Percentiles rank a stretch among this genome's conserved stretches.
phyloP scores from a whole-genome alignment of 2,329 filamentous ascomycete genomes.

The Cucurbitaria berberidis region DNA sequence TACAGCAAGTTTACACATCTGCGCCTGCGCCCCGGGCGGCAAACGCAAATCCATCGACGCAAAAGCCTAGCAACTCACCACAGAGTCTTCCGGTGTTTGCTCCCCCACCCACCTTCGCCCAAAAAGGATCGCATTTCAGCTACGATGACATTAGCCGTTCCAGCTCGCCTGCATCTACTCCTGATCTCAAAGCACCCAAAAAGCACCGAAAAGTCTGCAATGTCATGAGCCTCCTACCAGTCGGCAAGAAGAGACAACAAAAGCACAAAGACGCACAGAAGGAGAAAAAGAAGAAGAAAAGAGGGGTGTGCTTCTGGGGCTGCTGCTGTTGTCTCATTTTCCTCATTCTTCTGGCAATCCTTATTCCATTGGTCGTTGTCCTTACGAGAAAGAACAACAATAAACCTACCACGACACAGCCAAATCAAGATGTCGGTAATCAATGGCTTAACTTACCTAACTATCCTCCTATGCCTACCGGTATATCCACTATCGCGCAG shows the following conservation, averaged over 20 bases:
- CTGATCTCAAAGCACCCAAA: slow-evolving; percentile 35
- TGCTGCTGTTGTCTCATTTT: slow-evolving; percentile 47
- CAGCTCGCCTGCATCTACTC: slow-evolving; percentile 28
- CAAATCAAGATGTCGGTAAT: slow-evolving; percentile 20
- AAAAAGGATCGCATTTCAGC: slow-evolving; percentile 34
- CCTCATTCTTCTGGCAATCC: slow-evolving; percentile 46
- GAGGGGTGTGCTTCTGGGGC: slow-evolving; percentile 40
- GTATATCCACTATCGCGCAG: slow-evolving; percentile 77
- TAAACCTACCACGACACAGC: slow-evolving; percentile 29
- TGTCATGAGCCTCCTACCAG: slow-evolving; percentile 31
- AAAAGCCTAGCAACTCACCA: slow-evolving; percentile 20
- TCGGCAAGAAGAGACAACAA: slow-evolving; percentile 23
- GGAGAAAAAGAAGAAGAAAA: slow-evolving; percentile 42
- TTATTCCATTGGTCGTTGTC: slow-evolving; percentile 49
- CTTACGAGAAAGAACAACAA: slow-evolving; percentile 49
- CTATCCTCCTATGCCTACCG: slow-evolving; percentile 86
- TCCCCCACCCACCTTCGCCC: slow-evolving; percentile 37
- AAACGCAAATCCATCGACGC: slow-evolving; percentile 10
- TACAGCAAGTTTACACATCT: slow-evolving; percentile 25
- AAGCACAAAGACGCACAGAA: slow-evolving; percentile 26
- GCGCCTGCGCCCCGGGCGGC: slow-evolving; percentile 21
- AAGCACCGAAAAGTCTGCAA: slow-evolving; percentile 40
- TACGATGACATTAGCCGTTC: slow-evolving; percentile 34
- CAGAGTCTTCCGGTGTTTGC: slow-evolving; percentile 36
- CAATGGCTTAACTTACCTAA: slow-evolving; percentile 83